Conservation (phyloP, 2,329 filamentous ascomycete genomes). For the Aaosphaeria arxii region DNA sequence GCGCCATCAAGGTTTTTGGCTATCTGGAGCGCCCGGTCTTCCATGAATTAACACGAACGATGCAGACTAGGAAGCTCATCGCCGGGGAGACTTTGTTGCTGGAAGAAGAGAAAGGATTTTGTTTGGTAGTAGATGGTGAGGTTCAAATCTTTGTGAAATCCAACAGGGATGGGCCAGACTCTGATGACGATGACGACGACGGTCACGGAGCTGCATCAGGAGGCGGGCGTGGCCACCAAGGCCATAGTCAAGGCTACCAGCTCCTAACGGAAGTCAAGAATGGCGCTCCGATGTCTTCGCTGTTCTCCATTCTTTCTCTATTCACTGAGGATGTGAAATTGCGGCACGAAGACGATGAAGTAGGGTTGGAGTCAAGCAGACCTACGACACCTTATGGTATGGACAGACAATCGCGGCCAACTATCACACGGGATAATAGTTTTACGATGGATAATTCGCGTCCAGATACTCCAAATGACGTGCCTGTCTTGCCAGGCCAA, state of each 20-base stretch:
- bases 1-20: conserved; percentile 98
- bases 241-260: conserved; percentile 81
- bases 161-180: conserved; percentile 48
- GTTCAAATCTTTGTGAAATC: conserved; percentile 99
- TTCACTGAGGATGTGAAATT: conserved; percentile 95
- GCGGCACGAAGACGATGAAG: conserved; percentile 63
- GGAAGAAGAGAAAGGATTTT: conserved; percentile 98
- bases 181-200: conserved; percentile 37
- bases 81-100: conserved; percentile 92
- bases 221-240: conserved; percentile 42
- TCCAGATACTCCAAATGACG: conserved; percentile 26
- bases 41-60: conserved; percentile 93
- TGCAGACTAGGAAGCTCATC: conserved; percentile 96
- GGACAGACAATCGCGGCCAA: conserved; percentile 11
- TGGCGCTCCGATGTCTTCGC: conserved; percentile 94
- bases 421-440: conserved; percentile 24
- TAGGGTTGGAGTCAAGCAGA: conserved; percentile 18
- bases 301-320: conserved; percentile 94
- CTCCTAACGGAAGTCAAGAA: conserved; percentile 96
- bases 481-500: conserved; percentile 12
- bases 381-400: conserved; percentile 22
- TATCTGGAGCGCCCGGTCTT: conserved; percentile 96
- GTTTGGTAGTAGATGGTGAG: conserved; percentile 90
- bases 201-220: conserved; percentile 58
- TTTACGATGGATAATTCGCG: conserved; percentile 30